Conservation (phyloP, 2,329 filamentous ascomycete species). For the Colletotrichum spinosum region DNA sequence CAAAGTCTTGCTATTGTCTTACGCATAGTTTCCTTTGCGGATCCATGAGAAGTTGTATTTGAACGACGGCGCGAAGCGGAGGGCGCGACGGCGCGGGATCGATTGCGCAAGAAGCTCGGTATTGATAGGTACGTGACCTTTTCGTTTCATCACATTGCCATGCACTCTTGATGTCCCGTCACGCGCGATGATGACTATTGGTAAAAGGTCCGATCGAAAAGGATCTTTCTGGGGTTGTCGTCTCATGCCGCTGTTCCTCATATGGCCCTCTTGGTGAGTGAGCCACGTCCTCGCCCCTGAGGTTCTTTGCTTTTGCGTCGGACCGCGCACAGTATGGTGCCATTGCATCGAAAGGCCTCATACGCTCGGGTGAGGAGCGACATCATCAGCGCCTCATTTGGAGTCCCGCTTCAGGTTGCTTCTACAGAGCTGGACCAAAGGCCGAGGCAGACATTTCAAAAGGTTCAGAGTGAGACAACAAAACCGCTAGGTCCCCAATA, state of each 20-base stretch:
- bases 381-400: conserved; percentile 55
- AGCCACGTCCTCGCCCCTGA: conserved; percentile 27
- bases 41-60: conserved; percentile 26
- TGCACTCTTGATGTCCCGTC: conserved; percentile 1
- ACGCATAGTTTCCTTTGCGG: neutral
- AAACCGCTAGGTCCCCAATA: conserved; percentile 63
- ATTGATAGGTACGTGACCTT: conserved; percentile 13
- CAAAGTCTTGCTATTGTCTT: neutral
- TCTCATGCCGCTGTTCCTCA: conserved; percentile 37
- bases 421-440: conserved; percentile 67
- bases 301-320: conserved; percentile 9
- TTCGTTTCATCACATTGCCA: neutral
- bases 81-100: conserved; percentile 28
- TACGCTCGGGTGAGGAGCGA: conserved; percentile 12
- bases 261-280: conserved; percentile 39
- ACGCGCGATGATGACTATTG: conserved; percentile 65
- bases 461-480: conserved; percentile 41
- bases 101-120: conserved; percentile 1
- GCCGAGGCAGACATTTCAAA: conserved; percentile 63
- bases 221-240: conserved; percentile 59
- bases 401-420: conserved; percentile 60
- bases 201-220: conserved; percentile 74
- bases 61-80: conserved; percentile 21
- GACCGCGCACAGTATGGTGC: conserved; percentile 11
- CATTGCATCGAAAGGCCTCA: conserved; percentile 2